phyloP scores from a whole-genome alignment of 768 basidiomycete species.

The Suillus cothurnatus region DNA sequence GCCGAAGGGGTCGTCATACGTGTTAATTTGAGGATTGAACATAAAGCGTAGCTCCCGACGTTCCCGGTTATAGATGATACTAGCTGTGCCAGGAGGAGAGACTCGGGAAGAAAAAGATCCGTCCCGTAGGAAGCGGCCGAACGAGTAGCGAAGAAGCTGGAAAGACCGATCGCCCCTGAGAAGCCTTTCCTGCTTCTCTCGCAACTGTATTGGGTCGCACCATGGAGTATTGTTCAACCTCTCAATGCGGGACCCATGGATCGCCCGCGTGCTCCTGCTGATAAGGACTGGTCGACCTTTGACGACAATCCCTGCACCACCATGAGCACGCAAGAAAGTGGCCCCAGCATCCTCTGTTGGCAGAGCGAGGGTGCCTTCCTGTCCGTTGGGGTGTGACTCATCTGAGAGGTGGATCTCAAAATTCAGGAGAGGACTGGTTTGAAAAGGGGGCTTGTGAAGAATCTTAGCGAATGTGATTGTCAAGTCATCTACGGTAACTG shows the following conservation, averaged over 20 bases:
- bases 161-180: slow-evolving; percentile 22
- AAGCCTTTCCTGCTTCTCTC: slow-evolving; percentile 24
- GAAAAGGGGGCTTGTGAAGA: slow-evolving; percentile 38
- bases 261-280: slow-evolving; percentile 18
- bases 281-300: slow-evolving; percentile 28
- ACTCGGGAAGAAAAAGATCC: slow-evolving; percentile 37
- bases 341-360: slow-evolving; percentile 22
- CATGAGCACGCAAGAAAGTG: slow-evolving; percentile 30
- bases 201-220: slow-evolving; percentile 32
- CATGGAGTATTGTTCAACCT: slow-evolving; percentile 28
- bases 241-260: slow-evolving; percentile 23
- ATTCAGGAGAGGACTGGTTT: slow-evolving; percentile 28
- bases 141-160: slow-evolving; percentile 29
- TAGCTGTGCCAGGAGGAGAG: slow-evolving; percentile 25
- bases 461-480: slow-evolving; percentile 34
- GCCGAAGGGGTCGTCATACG: background rate
- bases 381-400: slow-evolving; percentile 16
- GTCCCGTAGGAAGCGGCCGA: slow-evolving; percentile 40
- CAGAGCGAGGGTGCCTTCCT: slow-evolving; percentile 35
- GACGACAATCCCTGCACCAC: slow-evolving; percentile 25
- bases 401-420: slow-evolving; percentile 28
- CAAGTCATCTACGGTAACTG: slow-evolving; percentile 34
- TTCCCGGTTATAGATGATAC: slow-evolving; percentile 38
- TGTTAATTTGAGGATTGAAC: slow-evolving; percentile 12
- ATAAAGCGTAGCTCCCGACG: slow-evolving; percentile 33